Evolutionary conservation across 805 yeast species (phyloP).

Genomic region (Ogataea pilisensis): DNA sequence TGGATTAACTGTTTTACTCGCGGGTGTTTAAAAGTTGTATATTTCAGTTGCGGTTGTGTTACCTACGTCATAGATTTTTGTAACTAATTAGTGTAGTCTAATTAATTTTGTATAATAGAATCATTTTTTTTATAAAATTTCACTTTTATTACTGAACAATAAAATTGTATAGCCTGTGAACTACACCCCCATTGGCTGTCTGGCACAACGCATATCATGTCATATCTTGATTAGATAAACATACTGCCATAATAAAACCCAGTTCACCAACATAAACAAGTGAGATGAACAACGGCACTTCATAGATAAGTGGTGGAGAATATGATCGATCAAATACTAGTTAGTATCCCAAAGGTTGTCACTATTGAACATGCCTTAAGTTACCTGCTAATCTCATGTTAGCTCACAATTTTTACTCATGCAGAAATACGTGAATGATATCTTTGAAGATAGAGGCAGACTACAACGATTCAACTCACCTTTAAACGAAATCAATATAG

Average conservation of each 20-base stretch:
- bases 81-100: background rate
- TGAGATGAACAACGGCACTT: too few species aligned
- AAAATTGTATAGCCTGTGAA: too few species aligned
- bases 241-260: too few species aligned
- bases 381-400: background rate
- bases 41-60: background rate
- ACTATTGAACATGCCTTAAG: background rate
- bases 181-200: too few species aligned
- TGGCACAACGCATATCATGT: too few species aligned
- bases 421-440: conserved; percentile 4
- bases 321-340: too few species aligned
- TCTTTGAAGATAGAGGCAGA: conserved; percentile 1
- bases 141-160: too few species aligned
- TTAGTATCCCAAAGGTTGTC: background rate
- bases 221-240: too few species aligned
- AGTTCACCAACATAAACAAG: too few species aligned
- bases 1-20: conserved; percentile 19
- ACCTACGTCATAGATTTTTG: background rate
- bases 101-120: too few species aligned
- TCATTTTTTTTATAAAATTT: too few species aligned
- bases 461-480: background rate
- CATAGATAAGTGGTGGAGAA: too few species aligned
- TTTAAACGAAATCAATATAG: background rate
- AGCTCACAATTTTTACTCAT: background rate
- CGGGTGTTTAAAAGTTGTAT: conserved; percentile 9